A percentile compares a stretch with the other conserved stretches of the same genome.
These are phyloP conservation scores for Boletellus ananas DNA, from an alignment of 768 basidiomycete genomes.

Conservation along the genomic window DNA sequence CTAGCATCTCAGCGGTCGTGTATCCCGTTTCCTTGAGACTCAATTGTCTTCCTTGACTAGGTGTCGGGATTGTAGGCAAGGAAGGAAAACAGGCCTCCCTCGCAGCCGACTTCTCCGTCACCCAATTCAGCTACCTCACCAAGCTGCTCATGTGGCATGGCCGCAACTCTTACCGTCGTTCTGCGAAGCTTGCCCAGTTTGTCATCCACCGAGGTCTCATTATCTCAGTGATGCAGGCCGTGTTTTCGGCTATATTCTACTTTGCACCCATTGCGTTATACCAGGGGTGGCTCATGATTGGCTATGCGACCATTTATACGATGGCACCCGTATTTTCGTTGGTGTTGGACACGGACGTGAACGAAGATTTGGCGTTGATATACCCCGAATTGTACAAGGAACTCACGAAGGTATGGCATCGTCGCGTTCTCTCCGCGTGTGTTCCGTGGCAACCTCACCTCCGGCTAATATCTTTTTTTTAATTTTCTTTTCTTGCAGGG, in stretches of 20 bases:
- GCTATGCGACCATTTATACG: slow-evolving; percentile 94
- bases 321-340: slow-evolving; percentile 99
- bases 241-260: slow-evolving; percentile 90
- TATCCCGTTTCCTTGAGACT: background rate
- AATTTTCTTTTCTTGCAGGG: slow-evolving; percentile 59
- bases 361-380: slow-evolving; percentile 88
- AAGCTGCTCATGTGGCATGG: slow-evolving; percentile 99
- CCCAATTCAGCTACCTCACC: slow-evolving; percentile 92
- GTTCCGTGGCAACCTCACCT: background rate
- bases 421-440: background rate
- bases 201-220: slow-evolving; percentile 97
- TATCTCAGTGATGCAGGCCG: slow-evolving; percentile 97
- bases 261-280: slow-evolving; percentile 96
- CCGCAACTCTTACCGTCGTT: slow-evolving; percentile 96
- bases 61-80: slow-evolving; percentile 97
- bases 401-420: slow-evolving; percentile 73
- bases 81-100: slow-evolving; percentile 98
- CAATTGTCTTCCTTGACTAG: slow-evolving; percentile 35
- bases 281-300: slow-evolving; percentile 97
- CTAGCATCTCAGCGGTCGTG: background rate
- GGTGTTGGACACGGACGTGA: slow-evolving; percentile 93
- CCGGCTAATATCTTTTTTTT: background rate
- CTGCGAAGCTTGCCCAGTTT: slow-evolving; percentile 96
- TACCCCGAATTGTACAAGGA: slow-evolving; percentile 99
- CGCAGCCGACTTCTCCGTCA: slow-evolving; percentile 98